Evolutionary conservation across 352 stramenopile genomes (phyloP).

Genomic region (Pythium plurisporium): DNA sequence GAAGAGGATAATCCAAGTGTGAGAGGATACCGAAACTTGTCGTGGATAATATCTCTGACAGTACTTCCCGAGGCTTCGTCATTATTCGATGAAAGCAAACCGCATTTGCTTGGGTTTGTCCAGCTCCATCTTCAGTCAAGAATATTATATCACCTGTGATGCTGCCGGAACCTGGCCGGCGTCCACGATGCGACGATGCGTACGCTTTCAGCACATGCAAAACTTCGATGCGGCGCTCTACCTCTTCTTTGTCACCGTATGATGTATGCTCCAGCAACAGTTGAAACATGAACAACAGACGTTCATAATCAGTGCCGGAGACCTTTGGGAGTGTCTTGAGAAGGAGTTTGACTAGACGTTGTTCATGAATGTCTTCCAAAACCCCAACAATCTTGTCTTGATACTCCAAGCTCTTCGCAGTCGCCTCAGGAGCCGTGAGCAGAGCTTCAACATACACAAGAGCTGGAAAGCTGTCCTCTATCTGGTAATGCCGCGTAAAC

Average conservation of each 20-base stretch:
- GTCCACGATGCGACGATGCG: slow-evolving; percentile 1
- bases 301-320: slow-evolving; percentile 53
- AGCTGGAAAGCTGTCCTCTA: slow-evolving; percentile 70
- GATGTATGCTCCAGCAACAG: slow-evolving; percentile 58
- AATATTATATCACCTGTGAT: neutral
- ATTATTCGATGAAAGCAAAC: slow-evolving; percentile 74
- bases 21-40: slow-evolving; percentile 50
- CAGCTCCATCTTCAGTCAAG: too few relatives aligned
- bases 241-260: slow-evolving; percentile 52
- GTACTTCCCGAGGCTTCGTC: slow-evolving; percentile 46
- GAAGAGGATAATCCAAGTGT: slow-evolving; percentile 43
- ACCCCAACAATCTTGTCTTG: slow-evolving; percentile 75
- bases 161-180: neutral
- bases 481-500: slow-evolving; percentile 81
- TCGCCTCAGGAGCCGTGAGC: slow-evolving; percentile 30
- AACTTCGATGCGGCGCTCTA: slow-evolving; percentile 56
- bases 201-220: slow-evolving; percentile 49
- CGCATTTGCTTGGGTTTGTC: too few relatives aligned
- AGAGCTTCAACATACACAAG: slow-evolving; percentile 67
- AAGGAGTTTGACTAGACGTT: slow-evolving; percentile 49
- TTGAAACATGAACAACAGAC: slow-evolving; percentile 68
- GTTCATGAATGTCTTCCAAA: slow-evolving; percentile 74
- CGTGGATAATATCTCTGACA: slow-evolving; percentile 38
- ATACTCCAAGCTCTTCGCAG: slow-evolving; percentile 40
- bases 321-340: slow-evolving; percentile 55